phyloP scores from a whole-genome alignment of 2,329 filamentous ascomycete species.

The Stagonosporopsis cucurbitacearum region DNA sequence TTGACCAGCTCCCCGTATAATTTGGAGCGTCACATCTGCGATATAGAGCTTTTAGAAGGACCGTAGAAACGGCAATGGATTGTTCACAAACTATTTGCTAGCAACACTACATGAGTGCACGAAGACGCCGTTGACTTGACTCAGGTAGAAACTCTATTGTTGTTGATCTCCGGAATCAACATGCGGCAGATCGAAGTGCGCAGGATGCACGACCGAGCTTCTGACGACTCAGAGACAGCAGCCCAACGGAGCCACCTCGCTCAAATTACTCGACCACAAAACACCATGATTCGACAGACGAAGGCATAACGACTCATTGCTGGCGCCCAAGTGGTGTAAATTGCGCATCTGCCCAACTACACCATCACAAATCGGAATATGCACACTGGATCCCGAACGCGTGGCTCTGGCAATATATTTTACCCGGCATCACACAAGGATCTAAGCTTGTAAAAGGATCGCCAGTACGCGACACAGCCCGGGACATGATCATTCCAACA shows the following conservation, averaged over 20 bases:
- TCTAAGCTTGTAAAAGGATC: background rate
- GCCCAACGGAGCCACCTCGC: constrained; percentile 6
- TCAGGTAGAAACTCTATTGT: constrained; percentile 6
- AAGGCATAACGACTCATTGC: background rate
- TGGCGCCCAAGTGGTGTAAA: constrained; percentile 1
- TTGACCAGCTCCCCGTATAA: background rate
- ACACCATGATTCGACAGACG: constrained; percentile 6
- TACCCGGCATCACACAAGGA: background rate
- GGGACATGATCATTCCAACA: background rate
- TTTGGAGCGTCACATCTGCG: constrained; percentile 15
- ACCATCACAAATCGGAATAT: background rate
- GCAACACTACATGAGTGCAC: background rate
- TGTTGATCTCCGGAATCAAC: background rate
- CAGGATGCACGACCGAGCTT: constrained; percentile 1
- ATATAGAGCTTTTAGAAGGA: constrained; percentile 32
- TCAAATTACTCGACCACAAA: constrained; percentile 15
- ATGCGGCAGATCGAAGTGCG: constrained; percentile 1
- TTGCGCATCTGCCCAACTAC: background rate
- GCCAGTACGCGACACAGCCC: background rate
- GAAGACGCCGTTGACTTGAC: constrained; percentile 1
- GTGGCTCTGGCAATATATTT: background rate
- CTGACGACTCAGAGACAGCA: constrained; percentile 9
- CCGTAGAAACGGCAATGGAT: constrained; percentile 29
- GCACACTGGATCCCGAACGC: background rate
- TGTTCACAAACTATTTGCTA: constrained; percentile 2